Conservation (phyloP, 1,139 yeast genomes). For the Geotrichum restrictum region DNA sequence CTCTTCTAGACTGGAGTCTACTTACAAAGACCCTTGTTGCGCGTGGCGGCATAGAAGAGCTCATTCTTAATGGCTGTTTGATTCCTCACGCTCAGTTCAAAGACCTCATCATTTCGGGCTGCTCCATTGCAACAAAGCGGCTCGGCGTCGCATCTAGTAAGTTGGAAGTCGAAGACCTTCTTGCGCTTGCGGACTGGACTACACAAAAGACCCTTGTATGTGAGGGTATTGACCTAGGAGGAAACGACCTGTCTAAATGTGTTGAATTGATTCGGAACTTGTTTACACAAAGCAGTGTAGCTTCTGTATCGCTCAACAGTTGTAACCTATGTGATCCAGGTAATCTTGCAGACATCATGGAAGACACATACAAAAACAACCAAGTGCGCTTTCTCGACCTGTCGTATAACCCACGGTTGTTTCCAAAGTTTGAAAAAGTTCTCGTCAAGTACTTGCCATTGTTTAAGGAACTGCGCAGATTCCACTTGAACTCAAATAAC, state of each 20-base stretch:
- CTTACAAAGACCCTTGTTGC: conserved; percentile 54
- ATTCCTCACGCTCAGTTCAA: conserved; percentile 46
- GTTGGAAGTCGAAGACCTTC: conserved; percentile 54
- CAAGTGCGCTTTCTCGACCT: conserved; percentile 70
- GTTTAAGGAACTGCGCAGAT: conserved; percentile 60
- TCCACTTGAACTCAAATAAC: conserved; percentile 74
- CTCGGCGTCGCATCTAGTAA: conserved; percentile 76
- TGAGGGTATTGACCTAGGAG: conserved; percentile 81
- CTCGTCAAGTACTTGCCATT: conserved; percentile 62
- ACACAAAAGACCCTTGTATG: conserved; percentile 51
- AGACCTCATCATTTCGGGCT: conserved; percentile 54
- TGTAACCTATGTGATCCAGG: conserved; percentile 55
- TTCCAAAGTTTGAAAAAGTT: conserved; percentile 65
- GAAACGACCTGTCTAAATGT: conserved; percentile 29
- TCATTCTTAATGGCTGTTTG: conserved; percentile 77
- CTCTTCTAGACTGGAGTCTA: conserved; percentile 72
- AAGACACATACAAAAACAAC: conserved; percentile 49
- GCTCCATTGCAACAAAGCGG: conserved; percentile 55
- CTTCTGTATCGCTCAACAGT: conserved; percentile 67
- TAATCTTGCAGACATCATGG: conserved; percentile 52
- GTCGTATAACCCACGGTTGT: conserved; percentile 65
- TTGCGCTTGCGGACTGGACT: conserved; percentile 60
- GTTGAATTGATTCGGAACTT: conserved; percentile 23
- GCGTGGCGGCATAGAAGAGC: conserved; percentile 76
- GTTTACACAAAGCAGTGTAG: conserved; percentile 34